phyloP scores from a whole-genome alignment of 345 rosid genomes.

The Camelina neglecta region DNA sequence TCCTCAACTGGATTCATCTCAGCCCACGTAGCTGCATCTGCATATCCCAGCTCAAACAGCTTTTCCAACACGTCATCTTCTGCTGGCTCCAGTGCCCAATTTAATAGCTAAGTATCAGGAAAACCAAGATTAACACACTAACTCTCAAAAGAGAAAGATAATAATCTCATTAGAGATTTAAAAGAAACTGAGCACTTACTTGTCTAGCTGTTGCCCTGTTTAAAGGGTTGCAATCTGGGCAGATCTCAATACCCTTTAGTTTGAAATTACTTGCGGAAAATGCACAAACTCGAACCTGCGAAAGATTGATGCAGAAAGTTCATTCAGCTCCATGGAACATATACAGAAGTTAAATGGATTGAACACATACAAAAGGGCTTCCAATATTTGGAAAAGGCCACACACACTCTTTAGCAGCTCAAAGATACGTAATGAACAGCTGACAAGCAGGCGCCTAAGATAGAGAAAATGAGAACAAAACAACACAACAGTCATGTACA shows the following conservation, averaged over 20 bases:
- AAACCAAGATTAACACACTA: constrained; percentile 7
- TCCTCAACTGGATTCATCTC: constrained; percentile 62
- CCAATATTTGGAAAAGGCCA: background rate
- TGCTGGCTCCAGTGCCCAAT: constrained; percentile 96
- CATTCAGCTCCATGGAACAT: background rate
- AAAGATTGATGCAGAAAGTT: constrained; percentile 7
- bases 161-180: background rate
- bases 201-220: constrained; percentile 68
- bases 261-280: constrained; percentile 68
- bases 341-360: constrained; percentile 7
- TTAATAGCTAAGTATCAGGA: constrained; percentile 61
- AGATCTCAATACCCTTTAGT: constrained; percentile 77
- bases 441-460: background rate
- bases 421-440: constrained; percentile 1
- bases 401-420: background rate
- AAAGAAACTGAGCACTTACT: constrained; percentile 49
- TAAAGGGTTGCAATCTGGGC: constrained; percentile 92
- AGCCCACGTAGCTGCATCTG: constrained; percentile 87
- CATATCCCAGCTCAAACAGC: constrained; percentile 80
- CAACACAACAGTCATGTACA: constrained; percentile 31
- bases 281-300: constrained; percentile 87
- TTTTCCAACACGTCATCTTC: constrained; percentile 69
- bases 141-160: constrained; percentile 14
- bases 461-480: background rate
- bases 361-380: constrained; percentile 10